Evolutionary conservation across 2,329 filamentous ascomycete genomes (phyloP), one percentile per base, ranked within the genome.

Genomic region (Ilyonectria mors-panacis): DNA sequence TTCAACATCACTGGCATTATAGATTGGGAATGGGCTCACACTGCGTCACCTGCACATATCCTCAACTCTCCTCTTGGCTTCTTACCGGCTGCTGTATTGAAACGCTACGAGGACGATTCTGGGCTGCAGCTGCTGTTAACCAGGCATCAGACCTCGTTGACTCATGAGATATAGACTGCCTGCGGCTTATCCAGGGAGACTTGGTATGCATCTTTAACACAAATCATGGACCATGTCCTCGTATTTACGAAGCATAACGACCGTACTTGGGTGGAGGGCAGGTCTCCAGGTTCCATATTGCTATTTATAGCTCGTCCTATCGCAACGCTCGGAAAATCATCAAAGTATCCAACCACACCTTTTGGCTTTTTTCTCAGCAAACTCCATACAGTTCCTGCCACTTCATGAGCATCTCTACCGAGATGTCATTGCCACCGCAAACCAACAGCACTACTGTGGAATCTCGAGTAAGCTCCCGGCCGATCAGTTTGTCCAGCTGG

Each of bases 1-100:
- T 83, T 78, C 65, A 83, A 84, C 63, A 81, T 87, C 37, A 85
- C 81, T 6, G 83, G 82, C 1, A 83, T 87, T 35, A 83, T 86
- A 59, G 84, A 87, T 67, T 86, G 79, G 80, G 76, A 80, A 51
- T 79, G 74, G 77, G 78, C 80, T n/a, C 68, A 79, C 33, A 79
- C 78, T 6, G 79, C 77, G 19, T 69, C 80, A 1, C 76, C 78
- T 59, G 71, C 73, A n/a, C 72, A 75, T 26, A 81, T 82, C 1
- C 85, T 85, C 61, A 82, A 81, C 72, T 84, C 82, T 15, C 82
- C 81, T 0, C 75, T 82, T 37, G 75, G 77, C 37, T 68, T 85
- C 30, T 73, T 84, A 51, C 80, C 78, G 1, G 80, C 84, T 53
- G 68, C 63, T 53, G 81, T 79, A 19, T 69, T 84, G 63, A 19